A percentile compares a stretch with the other conserved stretches of the same genome.
Conservation (phyloP, 805 yeast species). For the Nakazawaea holstii region DNA sequence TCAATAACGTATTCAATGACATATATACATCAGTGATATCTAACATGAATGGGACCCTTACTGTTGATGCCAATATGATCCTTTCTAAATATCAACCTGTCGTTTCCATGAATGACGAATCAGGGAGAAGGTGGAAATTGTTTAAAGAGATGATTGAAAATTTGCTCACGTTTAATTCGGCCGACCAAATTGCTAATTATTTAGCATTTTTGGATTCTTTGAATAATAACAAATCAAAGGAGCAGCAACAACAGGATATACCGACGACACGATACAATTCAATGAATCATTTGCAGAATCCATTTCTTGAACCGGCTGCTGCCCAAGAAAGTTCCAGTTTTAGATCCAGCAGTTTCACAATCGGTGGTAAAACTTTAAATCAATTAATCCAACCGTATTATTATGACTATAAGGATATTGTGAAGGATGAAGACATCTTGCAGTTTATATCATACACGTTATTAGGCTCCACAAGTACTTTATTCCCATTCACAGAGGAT, state of each 20-base stretch:
- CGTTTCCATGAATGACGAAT: conserved; percentile 19
- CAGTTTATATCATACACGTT: conserved; percentile 47
- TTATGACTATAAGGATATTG: conserved; percentile 24
- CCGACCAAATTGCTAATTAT: conserved; percentile 30
- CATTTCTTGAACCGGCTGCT: background rate
- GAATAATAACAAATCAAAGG: background rate
- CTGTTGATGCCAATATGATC: background rate
- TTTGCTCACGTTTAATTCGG: conserved; percentile 23
- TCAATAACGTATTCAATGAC: conserved; percentile 20
- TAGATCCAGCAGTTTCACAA: conserved; percentile 8
- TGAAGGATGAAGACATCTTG: conserved; percentile 37
- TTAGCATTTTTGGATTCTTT: conserved; percentile 26
- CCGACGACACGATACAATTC: background rate
- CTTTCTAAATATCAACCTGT: conserved; percentile 17
- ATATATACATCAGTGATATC: conserved; percentile 1
- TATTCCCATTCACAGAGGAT: conserved; percentile 39
- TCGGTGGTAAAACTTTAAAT: conserved; percentile 20
- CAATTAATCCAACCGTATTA: conserved; percentile 26
- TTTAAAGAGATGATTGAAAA: conserved; percentile 28
- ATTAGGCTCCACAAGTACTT: conserved; percentile 56
- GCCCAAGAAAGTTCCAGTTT: background rate
- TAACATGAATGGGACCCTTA: background rate
- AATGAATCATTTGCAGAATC: background rate
- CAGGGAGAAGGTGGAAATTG: conserved; percentile 24
- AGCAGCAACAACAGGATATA: background rate